Conservation (phyloP, 176 grass and related monocot genomes). For the Dendrocalamus sinicus region DNA sequence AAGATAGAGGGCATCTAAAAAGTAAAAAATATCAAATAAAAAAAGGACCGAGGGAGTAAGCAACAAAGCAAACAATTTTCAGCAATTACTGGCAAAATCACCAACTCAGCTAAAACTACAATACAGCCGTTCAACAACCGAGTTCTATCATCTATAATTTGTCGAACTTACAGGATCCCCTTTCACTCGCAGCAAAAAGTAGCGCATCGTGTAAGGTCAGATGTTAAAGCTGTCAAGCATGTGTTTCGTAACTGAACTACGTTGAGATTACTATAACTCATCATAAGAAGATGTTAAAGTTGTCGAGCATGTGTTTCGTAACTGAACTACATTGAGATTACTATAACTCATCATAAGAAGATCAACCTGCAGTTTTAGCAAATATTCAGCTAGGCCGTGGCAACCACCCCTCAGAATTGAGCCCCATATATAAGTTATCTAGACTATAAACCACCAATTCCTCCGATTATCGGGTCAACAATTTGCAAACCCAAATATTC, state of each 20-base stretch:
- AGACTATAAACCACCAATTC: constrained; percentile 6
- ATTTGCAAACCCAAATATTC: neutral
- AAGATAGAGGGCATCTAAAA: too few relatives aligned
- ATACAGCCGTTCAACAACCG: neutral
- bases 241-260: neutral
- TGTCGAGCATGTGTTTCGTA: neutral
- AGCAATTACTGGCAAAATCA: neutral
- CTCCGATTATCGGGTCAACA: neutral
- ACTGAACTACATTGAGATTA: constrained; percentile 11
- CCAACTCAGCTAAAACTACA: neutral
- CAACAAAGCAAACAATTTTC: neutral
- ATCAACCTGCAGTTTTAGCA: neutral
- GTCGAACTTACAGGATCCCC: neutral
- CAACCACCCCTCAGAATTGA: neutral
- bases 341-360: neutral
- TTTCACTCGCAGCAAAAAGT: neutral
- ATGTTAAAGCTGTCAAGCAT: neutral
- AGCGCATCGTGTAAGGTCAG: neutral
- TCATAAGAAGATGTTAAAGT: neutral
- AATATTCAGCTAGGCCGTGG: neutral
- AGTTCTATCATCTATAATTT: neutral
- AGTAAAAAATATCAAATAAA: too few relatives aligned
- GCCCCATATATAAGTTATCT: neutral
- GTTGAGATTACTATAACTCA: neutral
- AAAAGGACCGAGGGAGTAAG: neutral